phyloP scores from a whole-genome alignment of 2,329 filamentous ascomycete genomes.

The Aspergillus sp. region DNA sequence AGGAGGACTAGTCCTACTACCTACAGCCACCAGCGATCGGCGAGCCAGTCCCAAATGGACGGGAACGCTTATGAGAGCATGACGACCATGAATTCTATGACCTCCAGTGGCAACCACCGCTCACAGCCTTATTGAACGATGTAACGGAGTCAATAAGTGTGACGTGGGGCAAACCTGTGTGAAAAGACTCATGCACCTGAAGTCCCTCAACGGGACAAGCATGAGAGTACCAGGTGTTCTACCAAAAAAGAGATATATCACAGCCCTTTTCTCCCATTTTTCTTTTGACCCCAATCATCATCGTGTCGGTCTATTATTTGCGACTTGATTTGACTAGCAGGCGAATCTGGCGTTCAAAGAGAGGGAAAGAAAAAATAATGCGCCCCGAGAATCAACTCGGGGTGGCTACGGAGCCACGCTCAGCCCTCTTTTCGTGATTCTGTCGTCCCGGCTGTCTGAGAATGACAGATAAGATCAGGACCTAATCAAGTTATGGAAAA shows the following conservation, averaged over 20 bases:
- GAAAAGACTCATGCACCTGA: neutral
- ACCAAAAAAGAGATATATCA: neutral
- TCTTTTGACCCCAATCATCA: neutral
- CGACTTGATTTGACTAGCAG: neutral
- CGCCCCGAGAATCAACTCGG: neutral
- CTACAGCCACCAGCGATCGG: conserved; percentile 18
- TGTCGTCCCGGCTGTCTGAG: conserved; percentile 7
- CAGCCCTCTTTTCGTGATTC: neutral
- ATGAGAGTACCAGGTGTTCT: neutral
- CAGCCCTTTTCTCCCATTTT: neutral
- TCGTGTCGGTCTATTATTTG: neutral
- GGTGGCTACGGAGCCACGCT: conserved; percentile 13
- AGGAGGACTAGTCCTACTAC: conserved; percentile 6
- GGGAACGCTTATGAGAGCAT: conserved; percentile 13
- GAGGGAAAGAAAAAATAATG: neutral
- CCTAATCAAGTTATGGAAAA: conserved; percentile 5
- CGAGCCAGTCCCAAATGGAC: conserved; percentile 15
- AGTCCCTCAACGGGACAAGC: neutral
- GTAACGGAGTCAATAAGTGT: conserved; percentile 9
- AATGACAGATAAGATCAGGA: conserved; percentile 12
- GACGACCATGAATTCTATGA: conserved; percentile 9
- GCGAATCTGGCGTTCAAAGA: neutral
- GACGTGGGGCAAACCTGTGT: neutral
- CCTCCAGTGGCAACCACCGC: conserved; percentile 10
- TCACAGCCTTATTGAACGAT: conserved; percentile 9